A percentile compares a stretch with the other conserved stretches of the same genome.
These are phyloP conservation scores for Beauveria sp. DNA, from an alignment of 2,329 filamentous ascomycete genomes.

Conservation along the genomic window DNA sequence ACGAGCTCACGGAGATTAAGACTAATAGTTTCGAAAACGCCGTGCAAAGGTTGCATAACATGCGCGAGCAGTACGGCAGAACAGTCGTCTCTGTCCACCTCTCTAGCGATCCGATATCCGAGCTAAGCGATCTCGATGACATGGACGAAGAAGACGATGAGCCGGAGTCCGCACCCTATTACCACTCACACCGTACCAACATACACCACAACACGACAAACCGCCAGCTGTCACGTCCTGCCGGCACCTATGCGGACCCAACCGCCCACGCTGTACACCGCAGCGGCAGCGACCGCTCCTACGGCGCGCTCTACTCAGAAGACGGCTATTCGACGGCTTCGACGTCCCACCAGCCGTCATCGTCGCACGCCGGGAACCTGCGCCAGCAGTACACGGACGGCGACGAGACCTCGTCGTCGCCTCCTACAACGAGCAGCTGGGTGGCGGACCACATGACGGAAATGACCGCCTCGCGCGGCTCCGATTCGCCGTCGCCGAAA, in stretches of 20 bases:
- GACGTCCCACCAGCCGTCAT: conserved; percentile 1
- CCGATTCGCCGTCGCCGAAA: conserved; percentile 47
- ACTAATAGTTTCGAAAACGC: conserved; percentile 16
- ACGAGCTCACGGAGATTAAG: conserved; percentile 29
- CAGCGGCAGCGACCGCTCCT: neutral
- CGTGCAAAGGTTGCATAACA: conserved; percentile 15
- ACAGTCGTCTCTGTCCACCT: neutral
- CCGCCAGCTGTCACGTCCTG: neutral
- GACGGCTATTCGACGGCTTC: conserved; percentile 3
- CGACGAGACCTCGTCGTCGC: neutral
- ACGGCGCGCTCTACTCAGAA: neutral
- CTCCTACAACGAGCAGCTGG: neutral
- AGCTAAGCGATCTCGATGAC: conserved; percentile 39
- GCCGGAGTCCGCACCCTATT: conserved; percentile 14
- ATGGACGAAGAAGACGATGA: conserved; percentile 38
- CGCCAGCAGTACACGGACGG: neutral
- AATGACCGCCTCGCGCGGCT: neutral
- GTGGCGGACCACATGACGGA: neutral
- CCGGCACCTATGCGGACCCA: conserved; percentile 2
- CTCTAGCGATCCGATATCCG: conserved; percentile 30
- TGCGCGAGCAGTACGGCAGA: neutral
- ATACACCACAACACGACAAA: neutral
- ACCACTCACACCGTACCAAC: neutral
- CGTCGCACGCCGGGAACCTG: neutral
- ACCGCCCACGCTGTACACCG: conserved; percentile 1